Percentiles rank a stretch among this genome's conserved stretches.
Conservation (phyloP, 768 basidiomycete genomes). For the Tephrocybe sp. region DNA sequence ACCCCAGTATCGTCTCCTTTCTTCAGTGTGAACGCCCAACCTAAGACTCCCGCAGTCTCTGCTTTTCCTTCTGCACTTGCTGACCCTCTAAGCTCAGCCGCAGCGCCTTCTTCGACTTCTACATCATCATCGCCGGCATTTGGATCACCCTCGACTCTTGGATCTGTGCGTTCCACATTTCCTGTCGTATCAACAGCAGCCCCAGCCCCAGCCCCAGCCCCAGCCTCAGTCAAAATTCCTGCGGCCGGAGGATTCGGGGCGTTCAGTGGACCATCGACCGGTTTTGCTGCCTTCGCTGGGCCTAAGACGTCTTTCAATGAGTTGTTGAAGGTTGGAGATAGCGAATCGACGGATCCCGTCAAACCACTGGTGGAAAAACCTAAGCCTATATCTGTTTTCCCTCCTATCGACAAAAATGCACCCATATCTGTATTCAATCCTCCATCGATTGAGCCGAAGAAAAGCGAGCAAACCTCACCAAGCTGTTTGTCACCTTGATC, state of each 20-base stretch:
- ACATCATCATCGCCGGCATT: constrained; percentile 31
- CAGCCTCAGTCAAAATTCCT: constrained; percentile 27
- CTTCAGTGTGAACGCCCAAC: constrained; percentile 38
- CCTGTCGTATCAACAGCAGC: constrained; percentile 20
- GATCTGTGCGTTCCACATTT: constrained; percentile 32
- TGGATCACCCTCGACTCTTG: constrained; percentile 38
- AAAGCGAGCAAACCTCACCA: constrained; percentile 1
- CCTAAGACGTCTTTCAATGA: constrained; percentile 60
- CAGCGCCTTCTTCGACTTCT: constrained; percentile 17
- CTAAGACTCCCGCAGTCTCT: constrained; percentile 33
- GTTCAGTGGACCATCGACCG: constrained; percentile 42
- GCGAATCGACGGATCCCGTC: constrained; percentile 24
- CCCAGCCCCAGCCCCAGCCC: constrained; percentile 22
- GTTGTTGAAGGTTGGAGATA: constrained; percentile 45
- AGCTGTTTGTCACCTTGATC: constrained; percentile 1
- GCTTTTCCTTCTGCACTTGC: constrained; percentile 31
- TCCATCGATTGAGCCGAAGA: not conserved
- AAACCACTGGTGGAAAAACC: constrained; percentile 13
- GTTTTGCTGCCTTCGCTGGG: constrained; percentile 42
- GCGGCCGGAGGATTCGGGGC: constrained; percentile 48
- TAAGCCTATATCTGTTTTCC: constrained; percentile 14
- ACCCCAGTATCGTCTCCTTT: constrained; percentile 52
- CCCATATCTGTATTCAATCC: constrained; percentile 3
- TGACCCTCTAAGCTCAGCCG: constrained; percentile 20
- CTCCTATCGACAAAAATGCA: not conserved